Evolutionary conservation across 148 eudicot species (phyloP), one percentile per base, ranked within the genome.

Genomic region (Vaccinium myrtillus): DNA sequence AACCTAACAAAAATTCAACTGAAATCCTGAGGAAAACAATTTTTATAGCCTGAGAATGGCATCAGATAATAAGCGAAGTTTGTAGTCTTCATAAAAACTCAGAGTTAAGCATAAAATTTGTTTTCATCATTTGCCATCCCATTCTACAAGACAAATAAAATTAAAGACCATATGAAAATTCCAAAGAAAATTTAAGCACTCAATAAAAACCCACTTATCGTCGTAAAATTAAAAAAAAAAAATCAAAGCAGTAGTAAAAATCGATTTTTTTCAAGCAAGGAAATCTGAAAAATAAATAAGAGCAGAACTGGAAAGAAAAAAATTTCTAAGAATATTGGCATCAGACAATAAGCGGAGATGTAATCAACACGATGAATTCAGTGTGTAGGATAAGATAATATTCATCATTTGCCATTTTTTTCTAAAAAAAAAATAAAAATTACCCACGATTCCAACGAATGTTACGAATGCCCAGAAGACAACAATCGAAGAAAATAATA

Each of bases 301-400:
- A 43, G 46, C 46, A 43, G 46, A 39, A 39, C n/a, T 39, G 6
- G 39, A 2, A 19, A 4, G 12, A 75, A 2, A 2, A 8, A 32
- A 27, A 71, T 0, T 11, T 3, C 13, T 46, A 21, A 61, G 49
- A 18, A 73, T 36, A 55, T 53, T 32, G 79, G 87, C 85, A 82
- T 86, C 87, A 86, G 87, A 83, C 83, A 86, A 86, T 86, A 86
- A 86, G 87, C 87, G 85, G 85, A 86, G 87, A 77, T 82, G 46
- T 69, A 32, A 80, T 86, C 87, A 65, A 67, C 87, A 86, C 78
- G 30, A 75, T 48, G 1, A 63, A 79, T 51, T 86, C 87, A 77
- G 87, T 82, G 83, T 78, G 49, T 82, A 82, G 85, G 67, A 58
- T 83, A 79, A 54, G 58, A 78, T 18, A 10, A 18, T 8, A 21